phyloP scores from a whole-genome alignment of 116 monocot species.

The Iris pallida region DNA sequence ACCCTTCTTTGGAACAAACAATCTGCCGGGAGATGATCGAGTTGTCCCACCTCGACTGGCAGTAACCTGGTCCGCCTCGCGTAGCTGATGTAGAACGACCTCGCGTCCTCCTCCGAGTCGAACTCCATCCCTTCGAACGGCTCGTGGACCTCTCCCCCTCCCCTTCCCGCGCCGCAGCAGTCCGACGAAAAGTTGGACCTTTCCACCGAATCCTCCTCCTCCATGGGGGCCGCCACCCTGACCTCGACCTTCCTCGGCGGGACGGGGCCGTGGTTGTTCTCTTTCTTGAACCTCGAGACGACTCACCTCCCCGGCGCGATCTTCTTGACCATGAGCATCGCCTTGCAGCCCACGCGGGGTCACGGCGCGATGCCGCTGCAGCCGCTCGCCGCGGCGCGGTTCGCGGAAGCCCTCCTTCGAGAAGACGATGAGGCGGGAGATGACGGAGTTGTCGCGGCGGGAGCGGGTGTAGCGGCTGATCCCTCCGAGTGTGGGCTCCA shows the following conservation, averaged over 20 bases:
- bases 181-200: not conserved
- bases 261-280: constrained; percentile 38
- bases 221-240: not conserved
- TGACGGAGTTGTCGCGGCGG: constrained; percentile 59
- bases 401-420: constrained; percentile 53
- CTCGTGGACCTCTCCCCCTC: constrained; percentile 15
- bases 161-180: no score
- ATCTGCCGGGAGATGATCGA: constrained; percentile 60
- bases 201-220: constrained; percentile 3
- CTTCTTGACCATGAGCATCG: constrained; percentile 37
- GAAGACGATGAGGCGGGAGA: constrained; percentile 55
- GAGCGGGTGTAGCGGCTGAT: constrained; percentile 53
- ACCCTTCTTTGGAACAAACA: constrained; percentile 62
- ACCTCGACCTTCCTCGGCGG: constrained; percentile 20
- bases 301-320: constrained; percentile 21
- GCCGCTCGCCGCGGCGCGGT: constrained; percentile 6
- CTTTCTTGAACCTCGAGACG: constrained; percentile 28
- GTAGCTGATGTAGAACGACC: constrained; percentile 34
- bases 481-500: no score
- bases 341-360: constrained; percentile 39
- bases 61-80: constrained; percentile 43
- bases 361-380: constrained; percentile 14
- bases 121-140: constrained; percentile 65
- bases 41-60: constrained; percentile 57
- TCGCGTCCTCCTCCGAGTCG: constrained; percentile 52